These are phyloP conservation scores for Candida chilensis DNA, from an alignment of 805 yeast species.

Conservation along the genomic window DNA sequence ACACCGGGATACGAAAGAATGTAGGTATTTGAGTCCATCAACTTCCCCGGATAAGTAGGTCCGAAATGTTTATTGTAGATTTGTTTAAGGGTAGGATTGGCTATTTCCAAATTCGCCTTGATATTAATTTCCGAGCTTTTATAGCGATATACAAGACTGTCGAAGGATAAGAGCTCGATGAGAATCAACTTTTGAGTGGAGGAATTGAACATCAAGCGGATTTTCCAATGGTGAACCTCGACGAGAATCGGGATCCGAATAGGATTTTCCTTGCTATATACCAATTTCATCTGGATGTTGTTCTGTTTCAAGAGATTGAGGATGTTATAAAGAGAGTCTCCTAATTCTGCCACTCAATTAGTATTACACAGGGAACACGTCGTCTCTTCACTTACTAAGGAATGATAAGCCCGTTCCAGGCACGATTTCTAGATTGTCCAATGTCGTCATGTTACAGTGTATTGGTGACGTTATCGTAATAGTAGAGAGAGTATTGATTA, in stretches of 20 bases:
- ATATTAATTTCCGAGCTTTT: no score
- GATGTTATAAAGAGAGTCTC: not conserved
- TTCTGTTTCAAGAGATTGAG: not conserved
- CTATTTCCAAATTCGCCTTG: no score
- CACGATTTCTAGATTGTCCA: no score
- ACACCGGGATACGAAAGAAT: constrained; percentile 49
- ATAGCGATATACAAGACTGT: no score
- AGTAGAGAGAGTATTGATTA: no score
- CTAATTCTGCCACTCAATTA: not conserved
- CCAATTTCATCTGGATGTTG: not conserved
- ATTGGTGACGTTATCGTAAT: no score
- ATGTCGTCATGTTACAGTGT: no score
- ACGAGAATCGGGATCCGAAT: no score
- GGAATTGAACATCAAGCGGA: constrained; percentile 15
- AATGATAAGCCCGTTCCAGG: no score
- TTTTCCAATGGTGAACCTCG: not conserved
- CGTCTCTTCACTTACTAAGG: no score
- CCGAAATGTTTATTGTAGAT: constrained; percentile 52
- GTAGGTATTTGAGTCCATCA: constrained; percentile 19
- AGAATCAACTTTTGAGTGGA: constrained; percentile 14
- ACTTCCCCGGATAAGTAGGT: constrained; percentile 50
- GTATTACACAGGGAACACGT: not conserved
- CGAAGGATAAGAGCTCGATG: constrained; percentile 17
- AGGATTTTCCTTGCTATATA: not conserved
- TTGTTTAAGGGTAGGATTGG: no score